phyloP scores from a whole-genome alignment of 2,329 filamentous ascomycete species.

The Penicillium olsonii region DNA sequence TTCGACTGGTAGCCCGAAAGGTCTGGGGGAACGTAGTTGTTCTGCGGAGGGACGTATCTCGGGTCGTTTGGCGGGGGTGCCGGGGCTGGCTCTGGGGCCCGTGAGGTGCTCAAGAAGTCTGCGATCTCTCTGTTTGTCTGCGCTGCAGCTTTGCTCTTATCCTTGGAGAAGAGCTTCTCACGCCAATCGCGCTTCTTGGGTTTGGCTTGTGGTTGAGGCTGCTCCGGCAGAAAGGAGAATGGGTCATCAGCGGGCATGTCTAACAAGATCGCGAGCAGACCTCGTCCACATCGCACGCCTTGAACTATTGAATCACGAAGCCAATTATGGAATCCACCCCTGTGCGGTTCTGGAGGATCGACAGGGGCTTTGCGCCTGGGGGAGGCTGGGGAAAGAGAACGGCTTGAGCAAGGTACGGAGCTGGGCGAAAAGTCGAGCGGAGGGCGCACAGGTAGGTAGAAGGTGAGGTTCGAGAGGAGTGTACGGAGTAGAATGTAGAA shows the following conservation, averaged over 20 bases:
- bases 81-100: slow-evolving; percentile 9
- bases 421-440: neutral
- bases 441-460: neutral
- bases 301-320: slow-evolving; percentile 12
- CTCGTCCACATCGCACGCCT: slow-evolving; percentile 40
- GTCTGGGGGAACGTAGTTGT: slow-evolving; percentile 37
- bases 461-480: neutral
- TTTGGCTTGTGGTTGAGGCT: slow-evolving; percentile 31
- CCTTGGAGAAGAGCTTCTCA: slow-evolving; percentile 52
- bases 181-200: slow-evolving; percentile 46
- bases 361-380: slow-evolving; percentile 18
- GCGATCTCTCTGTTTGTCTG: slow-evolving; percentile 49
- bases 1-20: slow-evolving; percentile 16
- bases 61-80: slow-evolving; percentile 30
- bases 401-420: neutral
- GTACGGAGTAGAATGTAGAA: neutral
- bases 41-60: slow-evolving; percentile 33
- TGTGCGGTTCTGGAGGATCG: slow-evolving; percentile 16
- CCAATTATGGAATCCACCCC: slow-evolving; percentile 18
- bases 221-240: slow-evolving; percentile 37
- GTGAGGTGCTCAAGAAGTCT: slow-evolving; percentile 58
- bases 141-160: slow-evolving; percentile 39
- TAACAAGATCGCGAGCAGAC: slow-evolving; percentile 25
- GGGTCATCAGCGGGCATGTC: slow-evolving; percentile 40
- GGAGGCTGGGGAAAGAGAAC: neutral